Evolutionary conservation across 1,284 basidiomycete species (phyloP), one percentile per base, ranked within the genome.

Genomic region (Tylopilus sp.): DNA sequence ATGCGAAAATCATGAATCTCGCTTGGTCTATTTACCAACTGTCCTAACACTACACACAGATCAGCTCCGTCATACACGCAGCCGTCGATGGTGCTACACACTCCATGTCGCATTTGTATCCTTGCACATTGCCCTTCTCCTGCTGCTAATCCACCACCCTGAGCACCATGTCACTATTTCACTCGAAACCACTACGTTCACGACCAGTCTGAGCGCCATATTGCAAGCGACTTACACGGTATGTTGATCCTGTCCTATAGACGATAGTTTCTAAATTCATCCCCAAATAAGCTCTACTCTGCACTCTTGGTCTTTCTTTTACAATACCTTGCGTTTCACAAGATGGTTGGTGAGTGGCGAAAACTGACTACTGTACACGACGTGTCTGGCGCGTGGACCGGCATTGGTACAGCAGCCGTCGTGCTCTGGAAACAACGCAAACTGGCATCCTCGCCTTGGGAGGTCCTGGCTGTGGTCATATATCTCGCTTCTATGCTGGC

Each of bases 311-410:
- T 69, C 2, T 66, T 63, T 19, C 9, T 61, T 6, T 57, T 57
- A 9, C 67, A 69, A n/a, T 51, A 60, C 12, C 63, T 66, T 44
- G 67, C 67, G 22, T 29, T 59, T 6, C 60, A 52, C 22, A 19
- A 26, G 2, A 36, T 68, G 0, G 16, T 60, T n/a, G 36, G 22
- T n/a, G 29, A 58, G 12, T 38, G 49, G 4, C 52, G 60, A 6
- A 47, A 62, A n/a, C n/a, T 68, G 5, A 68, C 67, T 54, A 41
- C 52, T 24, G 51, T 68, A 1, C 60, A 68, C 66, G 67, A 68
- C 29, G 22, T 55, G 29, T 6, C 52, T 36, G 36, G 60, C 38
- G 63, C 67, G 24, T 69, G 67, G 67, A 57, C 58, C 55, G 54
- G 44, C 2, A 24, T 57, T 67, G 66, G 65, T 13, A 26, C 60